Base-by-base conservation (phyloP, 2,329 filamentous ascomycete genomes). In the Cladophialophora carrionii region DNA sequence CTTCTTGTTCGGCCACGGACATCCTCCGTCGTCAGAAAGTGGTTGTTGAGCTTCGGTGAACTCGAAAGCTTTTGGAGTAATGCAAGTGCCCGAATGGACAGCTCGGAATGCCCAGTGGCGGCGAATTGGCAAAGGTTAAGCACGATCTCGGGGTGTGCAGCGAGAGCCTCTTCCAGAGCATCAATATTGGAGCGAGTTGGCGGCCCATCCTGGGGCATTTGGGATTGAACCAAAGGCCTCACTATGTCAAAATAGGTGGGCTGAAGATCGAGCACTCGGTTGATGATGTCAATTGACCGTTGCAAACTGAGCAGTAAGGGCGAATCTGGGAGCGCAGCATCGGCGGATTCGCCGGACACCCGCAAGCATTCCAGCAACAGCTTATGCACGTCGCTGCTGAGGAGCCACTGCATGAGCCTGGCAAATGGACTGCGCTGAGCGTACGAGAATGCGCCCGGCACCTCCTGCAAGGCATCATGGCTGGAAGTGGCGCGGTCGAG, bases 401-500 rank as follows among this genome's bases (percentile, higher is more conserved):
- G 96, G 78, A 99, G 86, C 92, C 95, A 98, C 74, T 99, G 95
- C 90, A 98, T 97, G 17, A 96, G 89, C 65, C 96, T 87, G 2
- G 91, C 88, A 73, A 98, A 99, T 0, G 96, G 94, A 78, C 99
- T 96, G 60, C 96, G 84, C 26, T 88, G 87, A 64, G 95, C 87
- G 74, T 99, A 99, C 82, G 66, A 85, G 32, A 94, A 83, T 48
- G 65, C 53, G 20, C 46, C 46, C 20, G 64, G 60, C 31, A 57
- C 43, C 4, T 68, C 68, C 46, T 64, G 63, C 10, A 60, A 26
- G 41, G 59, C 57, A 43, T 66, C 53, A 22, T 55, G 26, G 20
- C 53, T 55, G 49, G 66, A 43, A 17, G 31, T 46, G 49, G 63
- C 53, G 17, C 67, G 68, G 22, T 64, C 66, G 46, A 70, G 57